These are phyloP conservation scores for Emydomyces testavorans DNA, from an alignment of 2,329 filamentous ascomycete species.

Conservation along the genomic window DNA sequence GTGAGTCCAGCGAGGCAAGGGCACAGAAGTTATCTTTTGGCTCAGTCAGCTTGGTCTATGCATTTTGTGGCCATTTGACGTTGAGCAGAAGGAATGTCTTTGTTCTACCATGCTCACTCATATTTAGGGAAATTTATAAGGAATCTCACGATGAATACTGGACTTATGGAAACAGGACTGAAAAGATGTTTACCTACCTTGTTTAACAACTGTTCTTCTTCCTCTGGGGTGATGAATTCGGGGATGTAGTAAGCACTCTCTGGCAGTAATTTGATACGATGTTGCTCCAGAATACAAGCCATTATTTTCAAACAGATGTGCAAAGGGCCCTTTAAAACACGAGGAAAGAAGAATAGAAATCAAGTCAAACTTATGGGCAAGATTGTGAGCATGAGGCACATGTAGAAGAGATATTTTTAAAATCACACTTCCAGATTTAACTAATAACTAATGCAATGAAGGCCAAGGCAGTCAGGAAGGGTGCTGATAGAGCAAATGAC, in stretches of 20 bases:
- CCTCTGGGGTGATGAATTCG: conserved; percentile 65
- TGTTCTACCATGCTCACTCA: too few species aligned
- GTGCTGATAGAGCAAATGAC: too few species aligned
- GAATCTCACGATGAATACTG: neutral
- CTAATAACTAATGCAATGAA: too few species aligned
- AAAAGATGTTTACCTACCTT: conserved; percentile 45
- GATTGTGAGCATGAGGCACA: too few species aligned
- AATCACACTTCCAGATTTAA: too few species aligned
- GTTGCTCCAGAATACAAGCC: conserved; percentile 20
- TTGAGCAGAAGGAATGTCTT: too few species aligned
- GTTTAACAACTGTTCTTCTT: conserved; percentile 58
- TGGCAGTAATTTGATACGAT: conserved; percentile 26
- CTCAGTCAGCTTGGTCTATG: neutral
- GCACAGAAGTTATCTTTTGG: conserved; percentile 46
- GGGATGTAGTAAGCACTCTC: conserved; percentile 66
- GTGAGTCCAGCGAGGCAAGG: conserved; percentile 70
- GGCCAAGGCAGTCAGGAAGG: too few species aligned
- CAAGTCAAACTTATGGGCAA: too few species aligned
- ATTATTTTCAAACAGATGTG: too few species aligned
- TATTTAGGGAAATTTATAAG: neutral
- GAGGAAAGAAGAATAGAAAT: too few species aligned
- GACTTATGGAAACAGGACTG: neutral
- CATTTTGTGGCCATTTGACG: neutral
- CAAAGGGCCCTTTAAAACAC: too few species aligned
- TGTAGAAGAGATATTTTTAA: too few species aligned